Conservation (phyloP, 495 filamentous ascomycete species). For the Evernia prunastri region DNA sequence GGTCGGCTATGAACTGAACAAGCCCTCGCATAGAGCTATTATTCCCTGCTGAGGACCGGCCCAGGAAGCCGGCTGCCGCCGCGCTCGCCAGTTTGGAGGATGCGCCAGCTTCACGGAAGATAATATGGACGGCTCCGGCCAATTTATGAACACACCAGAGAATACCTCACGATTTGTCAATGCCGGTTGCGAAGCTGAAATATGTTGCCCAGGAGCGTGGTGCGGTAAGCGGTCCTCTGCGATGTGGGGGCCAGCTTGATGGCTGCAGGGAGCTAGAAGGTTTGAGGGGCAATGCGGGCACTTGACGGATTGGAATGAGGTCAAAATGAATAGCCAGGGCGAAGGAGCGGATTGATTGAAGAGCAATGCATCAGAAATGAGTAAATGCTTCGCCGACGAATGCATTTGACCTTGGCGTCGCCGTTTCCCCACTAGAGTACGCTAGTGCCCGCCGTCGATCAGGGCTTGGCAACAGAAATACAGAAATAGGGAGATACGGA, state of each 20-base stretch:
- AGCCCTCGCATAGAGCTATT: slow-evolving; percentile 78
- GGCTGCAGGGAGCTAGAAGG: background rate
- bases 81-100: slow-evolving; percentile 46
- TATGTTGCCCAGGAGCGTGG: background rate
- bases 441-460: background rate
- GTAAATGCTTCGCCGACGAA: background rate
- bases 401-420: background rate
- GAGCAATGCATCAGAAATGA: background rate
- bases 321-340: background rate
- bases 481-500: no score
- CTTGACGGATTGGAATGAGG: background rate
- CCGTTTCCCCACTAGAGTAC: background rate
- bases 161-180: background rate
- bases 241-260: background rate
- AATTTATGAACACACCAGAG: background rate
- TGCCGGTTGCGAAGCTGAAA: background rate
- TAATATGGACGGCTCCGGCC: background rate
- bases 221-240: background rate
- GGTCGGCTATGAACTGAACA: slow-evolving; percentile 96
- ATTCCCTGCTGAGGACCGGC: slow-evolving; percentile 50
- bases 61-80: slow-evolving; percentile 50
- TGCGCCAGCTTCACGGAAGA: slow-evolving; percentile 23
- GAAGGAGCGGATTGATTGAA: background rate
- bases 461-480: background rate
- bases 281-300: background rate